Evolutionary conservation across 139 green algal species (phyloP), one percentile per base, ranked within the genome.

Genomic region (Coelastrella sp.): DNA sequence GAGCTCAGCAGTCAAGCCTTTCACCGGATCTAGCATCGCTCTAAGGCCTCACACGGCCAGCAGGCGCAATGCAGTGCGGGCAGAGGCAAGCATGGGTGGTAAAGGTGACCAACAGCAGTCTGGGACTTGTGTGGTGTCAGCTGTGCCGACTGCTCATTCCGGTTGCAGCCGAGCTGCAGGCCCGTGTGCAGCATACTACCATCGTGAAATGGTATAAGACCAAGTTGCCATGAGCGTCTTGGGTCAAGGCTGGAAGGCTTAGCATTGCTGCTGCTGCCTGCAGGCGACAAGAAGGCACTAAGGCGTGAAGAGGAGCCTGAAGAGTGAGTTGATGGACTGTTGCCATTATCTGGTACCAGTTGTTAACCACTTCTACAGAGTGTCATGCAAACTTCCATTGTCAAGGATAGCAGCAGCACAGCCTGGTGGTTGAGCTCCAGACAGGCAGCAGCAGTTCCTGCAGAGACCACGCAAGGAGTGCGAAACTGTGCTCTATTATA

Each of bases 281-380:
- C 7, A 88, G 80, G 73, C 7, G 88, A 91, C 80, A 88, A 88
- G 80, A 75, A 84, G 80, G 57, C 14, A 19, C 80, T 91, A 19
- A 74, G 56, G 20, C 80, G 88, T 17, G 88, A 91, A 23, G 88
- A 84, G 73, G 88, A 91, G 88, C 88, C 88, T 19, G 88, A 91
- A 22, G 80, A 91, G 88, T 90, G 22, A 90, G 85, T 75, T 57
- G 6, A 85, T 16, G 5, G 20, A n/a, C 56, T 73, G 77, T 3
- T 83, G 5, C 32, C 32, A 47, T 47, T 47, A 47, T 47, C 32
- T 47, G 32, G 32, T 47, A 47, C 32, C 32, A 47, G 32, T 47
- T 47, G 32, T 47, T 47, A 47, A 47, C 32, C 32, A 47, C 32
- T 47, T 47, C 32, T 47, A 47, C 32, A 47, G 32, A 47, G 32